Percentiles rank a stretch among this genome's conserved stretches.
These are phyloP conservation scores for Volvox carteri DNA, from an alignment of 163 green algal genomes.

Conservation along the genomic window DNA sequence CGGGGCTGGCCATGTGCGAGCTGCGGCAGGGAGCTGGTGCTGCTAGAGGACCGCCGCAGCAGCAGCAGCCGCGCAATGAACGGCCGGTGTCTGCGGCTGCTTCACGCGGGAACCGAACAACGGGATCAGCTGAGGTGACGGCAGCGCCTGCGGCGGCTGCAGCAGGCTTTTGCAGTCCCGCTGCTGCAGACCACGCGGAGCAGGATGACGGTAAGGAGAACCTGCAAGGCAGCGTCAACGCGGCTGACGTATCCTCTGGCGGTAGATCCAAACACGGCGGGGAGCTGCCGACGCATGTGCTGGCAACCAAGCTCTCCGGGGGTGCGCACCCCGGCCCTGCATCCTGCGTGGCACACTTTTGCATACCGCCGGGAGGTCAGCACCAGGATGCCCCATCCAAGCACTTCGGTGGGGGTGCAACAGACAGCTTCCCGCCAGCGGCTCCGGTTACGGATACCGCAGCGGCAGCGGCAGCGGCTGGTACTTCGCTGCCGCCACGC, in stretches of 20 bases:
- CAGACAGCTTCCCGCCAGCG: neutral
- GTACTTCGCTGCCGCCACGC: neutral
- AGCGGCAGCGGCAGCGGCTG: neutral
- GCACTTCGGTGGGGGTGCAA: neutral
- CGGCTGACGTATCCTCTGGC: too few species aligned
- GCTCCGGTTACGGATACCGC: too few species aligned
- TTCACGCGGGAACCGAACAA: neutral
- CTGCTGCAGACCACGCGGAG: neutral
- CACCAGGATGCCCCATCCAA: neutral
- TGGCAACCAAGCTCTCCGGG: too few species aligned
- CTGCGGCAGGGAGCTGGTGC: neutral
- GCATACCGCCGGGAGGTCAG: neutral
- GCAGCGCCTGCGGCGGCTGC: neutral
- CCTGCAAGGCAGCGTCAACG: neutral
- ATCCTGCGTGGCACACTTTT: too few species aligned
- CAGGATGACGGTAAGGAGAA: slow-evolving; percentile 20
- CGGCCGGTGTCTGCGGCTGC: too few species aligned
- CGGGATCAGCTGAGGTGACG: neutral
- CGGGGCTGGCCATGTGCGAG: slow-evolving; percentile 54
- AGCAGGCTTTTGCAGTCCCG: neutral
- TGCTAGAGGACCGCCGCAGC: neutral
- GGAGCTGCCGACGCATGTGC: too few species aligned
- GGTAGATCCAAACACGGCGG: too few species aligned
- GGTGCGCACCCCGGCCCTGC: too few species aligned
- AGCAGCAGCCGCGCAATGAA: neutral